Percentiles rank a stretch among this genome's conserved stretches.
These are phyloP conservation scores for Tolypocladium inflatum DNA, from an alignment of 2,329 filamentous ascomycete species.

Conservation along the genomic window DNA sequence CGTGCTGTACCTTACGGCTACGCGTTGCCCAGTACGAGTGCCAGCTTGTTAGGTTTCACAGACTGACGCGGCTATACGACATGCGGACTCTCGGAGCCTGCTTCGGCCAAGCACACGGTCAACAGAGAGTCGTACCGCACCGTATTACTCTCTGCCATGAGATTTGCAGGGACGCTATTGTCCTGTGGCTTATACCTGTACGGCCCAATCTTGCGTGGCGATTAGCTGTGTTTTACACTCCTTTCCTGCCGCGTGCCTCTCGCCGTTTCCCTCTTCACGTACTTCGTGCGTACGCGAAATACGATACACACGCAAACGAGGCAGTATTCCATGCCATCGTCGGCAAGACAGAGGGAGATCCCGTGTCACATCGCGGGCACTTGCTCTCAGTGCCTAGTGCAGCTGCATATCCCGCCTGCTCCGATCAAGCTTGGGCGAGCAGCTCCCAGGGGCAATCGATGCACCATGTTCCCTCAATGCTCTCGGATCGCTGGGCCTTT, in stretches of 20 bases:
- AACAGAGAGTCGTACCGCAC: not conserved
- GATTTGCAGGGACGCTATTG: not conserved
- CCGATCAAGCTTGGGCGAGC: not conserved
- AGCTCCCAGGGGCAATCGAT: not conserved
- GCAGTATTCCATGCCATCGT: not conserved
- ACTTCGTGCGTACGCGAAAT: not conserved
- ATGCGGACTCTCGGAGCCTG: not conserved
- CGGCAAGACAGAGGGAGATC: not conserved
- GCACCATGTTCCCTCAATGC: not conserved
- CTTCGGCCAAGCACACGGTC: not conserved
- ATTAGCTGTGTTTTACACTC: slow-evolving; percentile 1
- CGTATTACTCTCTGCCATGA: not conserved
- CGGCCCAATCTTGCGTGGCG: not conserved
- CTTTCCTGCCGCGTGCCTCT: slow-evolving; percentile 3
- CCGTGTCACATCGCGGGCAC: not conserved
- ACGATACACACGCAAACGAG: not conserved
- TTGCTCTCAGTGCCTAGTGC: not conserved
- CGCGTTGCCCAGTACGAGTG: not conserved
- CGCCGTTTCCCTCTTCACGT: not conserved
- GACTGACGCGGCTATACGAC: not conserved
- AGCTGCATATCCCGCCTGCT: not conserved
- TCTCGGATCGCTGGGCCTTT: not conserved
- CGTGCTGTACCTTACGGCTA: not conserved
- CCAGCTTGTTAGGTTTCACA: not conserved
- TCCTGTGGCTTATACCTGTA: not conserved